Evolutionary conservation across 805 yeast genomes (phyloP).

Genomic region (Cyberlindnera galapagoensis): DNA sequence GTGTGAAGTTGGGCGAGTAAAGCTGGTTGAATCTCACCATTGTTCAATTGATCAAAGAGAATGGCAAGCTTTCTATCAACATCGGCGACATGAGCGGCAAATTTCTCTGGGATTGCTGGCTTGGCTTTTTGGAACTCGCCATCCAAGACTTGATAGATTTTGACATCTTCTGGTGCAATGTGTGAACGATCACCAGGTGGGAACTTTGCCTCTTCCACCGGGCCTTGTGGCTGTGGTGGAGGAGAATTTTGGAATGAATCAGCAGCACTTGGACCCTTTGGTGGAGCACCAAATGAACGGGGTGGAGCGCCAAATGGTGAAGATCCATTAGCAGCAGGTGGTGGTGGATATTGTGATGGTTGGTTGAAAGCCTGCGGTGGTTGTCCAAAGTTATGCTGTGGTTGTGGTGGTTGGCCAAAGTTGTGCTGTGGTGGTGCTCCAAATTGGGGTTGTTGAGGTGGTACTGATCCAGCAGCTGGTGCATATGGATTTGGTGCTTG

Average conservation of each 20-base stretch:
- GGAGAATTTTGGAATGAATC: conserved; percentile 19
- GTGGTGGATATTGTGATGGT: conserved; percentile 15
- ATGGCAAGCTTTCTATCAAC: conserved; percentile 76
- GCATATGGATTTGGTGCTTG: conserved; percentile 25
- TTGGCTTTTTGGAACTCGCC: conserved; percentile 59
- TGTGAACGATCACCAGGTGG: conserved; percentile 68
- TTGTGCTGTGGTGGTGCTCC: conserved; percentile 9
- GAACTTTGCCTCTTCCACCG: conserved; percentile 23
- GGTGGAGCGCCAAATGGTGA: conserved; percentile 30
- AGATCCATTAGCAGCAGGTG: conserved; percentile 8
- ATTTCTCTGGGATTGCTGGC: conserved; percentile 76
- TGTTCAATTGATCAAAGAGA: conserved; percentile 72
- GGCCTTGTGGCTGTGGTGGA: conserved; percentile 12
- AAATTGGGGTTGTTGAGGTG: too few species aligned
- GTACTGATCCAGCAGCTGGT: conserved; percentile 10
- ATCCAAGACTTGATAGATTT: conserved; percentile 52
- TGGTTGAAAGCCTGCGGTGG: conserved; percentile 22
- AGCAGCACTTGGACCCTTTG: conserved; percentile 9
- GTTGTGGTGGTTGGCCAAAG: conserved; percentile 24
- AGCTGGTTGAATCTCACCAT: too few species aligned
- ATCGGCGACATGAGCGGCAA: conserved; percentile 66
- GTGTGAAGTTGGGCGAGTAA: too few species aligned
- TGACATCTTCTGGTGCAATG: conserved; percentile 52
- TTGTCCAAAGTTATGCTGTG: too few species aligned
- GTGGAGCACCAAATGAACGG: conserved; percentile 8